Percentiles rank a stretch among this genome's conserved stretches.
These are phyloP conservation scores for Sporothrix sp. DNA, from an alignment of 2,329 filamentous ascomycete genomes.

Conservation along the genomic window DNA sequence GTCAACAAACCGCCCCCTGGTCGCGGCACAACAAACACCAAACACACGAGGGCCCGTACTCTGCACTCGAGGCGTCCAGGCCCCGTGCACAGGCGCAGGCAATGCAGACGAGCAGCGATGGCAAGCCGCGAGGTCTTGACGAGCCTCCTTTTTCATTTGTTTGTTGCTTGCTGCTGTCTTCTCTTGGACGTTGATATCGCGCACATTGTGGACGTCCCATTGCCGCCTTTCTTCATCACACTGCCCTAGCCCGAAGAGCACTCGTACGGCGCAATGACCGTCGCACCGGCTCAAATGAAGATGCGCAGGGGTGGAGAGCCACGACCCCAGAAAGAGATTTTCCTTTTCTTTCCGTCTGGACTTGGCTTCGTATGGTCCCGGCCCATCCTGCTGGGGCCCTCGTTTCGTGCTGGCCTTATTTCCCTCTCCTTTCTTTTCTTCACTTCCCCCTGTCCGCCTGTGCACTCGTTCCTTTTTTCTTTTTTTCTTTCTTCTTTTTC, in stretches of 20 bases:
- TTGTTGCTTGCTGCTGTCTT: not conserved
- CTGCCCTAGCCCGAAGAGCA: not conserved
- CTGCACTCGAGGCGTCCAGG: not conserved
- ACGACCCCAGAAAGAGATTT: constrained; percentile 1
- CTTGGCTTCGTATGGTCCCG: not conserved
- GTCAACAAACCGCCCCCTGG: constrained; percentile 7
- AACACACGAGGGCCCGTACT: not conserved
- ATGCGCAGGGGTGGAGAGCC: constrained; percentile 6
- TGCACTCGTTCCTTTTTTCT: not conserved
- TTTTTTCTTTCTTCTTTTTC: not conserved
- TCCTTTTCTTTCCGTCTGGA: not conserved
- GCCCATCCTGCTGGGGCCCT: not conserved
- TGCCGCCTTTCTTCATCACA: no score
- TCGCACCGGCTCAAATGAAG: constrained; percentile 1
- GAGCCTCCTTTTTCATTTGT: not conserved
- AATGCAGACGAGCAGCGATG: not conserved
- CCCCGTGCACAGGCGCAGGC: not conserved
- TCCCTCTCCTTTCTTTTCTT: constrained; percentile 5
- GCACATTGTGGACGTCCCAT: no score
- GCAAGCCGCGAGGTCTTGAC: not conserved
- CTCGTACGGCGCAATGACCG: constrained; percentile 1
- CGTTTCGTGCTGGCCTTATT: constrained; percentile 8
- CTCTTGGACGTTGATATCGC: no score
- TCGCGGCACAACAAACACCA: not conserved
- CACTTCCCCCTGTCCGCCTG: constrained; percentile 2